Evolutionary conservation across 2,329 filamentous ascomycete species (phyloP).

Genomic region (Diaporthe vaccinii): DNA sequence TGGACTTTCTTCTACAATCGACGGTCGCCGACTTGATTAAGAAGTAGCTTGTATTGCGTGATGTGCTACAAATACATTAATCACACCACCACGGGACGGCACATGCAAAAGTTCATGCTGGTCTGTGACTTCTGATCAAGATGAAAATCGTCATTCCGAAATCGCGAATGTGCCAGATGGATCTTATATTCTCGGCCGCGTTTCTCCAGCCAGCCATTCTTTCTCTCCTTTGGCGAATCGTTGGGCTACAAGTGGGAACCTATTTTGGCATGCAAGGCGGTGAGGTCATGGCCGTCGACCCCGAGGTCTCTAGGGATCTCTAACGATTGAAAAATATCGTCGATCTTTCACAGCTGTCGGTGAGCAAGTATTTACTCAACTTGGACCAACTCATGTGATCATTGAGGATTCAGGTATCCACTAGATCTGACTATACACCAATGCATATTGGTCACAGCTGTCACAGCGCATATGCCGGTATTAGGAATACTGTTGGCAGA

Average conservation of each 20-base stretch:
- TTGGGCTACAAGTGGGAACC: background rate
- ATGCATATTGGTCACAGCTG: background rate
- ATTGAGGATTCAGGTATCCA: background rate
- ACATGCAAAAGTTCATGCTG: background rate
- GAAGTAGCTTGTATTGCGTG: background rate
- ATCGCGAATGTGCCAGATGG: too few species aligned
- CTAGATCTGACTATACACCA: background rate
- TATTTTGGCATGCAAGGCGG: background rate
- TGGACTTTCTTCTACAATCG: background rate
- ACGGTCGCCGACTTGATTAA: background rate
- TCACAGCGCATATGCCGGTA: background rate
- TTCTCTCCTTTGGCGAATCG: background rate
- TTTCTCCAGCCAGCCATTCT: background rate
- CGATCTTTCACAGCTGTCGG: background rate
- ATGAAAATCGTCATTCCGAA: too few species aligned
- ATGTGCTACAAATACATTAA: accelerated
- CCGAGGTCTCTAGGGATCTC: too few species aligned
- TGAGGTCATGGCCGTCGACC: background rate
- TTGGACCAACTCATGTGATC: background rate
- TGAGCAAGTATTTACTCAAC: background rate
- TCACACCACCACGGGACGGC: background rate
- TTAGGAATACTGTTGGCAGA: background rate
- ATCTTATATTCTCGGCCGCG: background rate
- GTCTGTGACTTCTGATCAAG: background rate
- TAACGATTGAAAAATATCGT: background rate